Percentiles rank a stretch among this genome's conserved stretches.
phyloP scores from a whole-genome alignment of 139 green algal genomes.

The Coelastrella sp. region DNA sequence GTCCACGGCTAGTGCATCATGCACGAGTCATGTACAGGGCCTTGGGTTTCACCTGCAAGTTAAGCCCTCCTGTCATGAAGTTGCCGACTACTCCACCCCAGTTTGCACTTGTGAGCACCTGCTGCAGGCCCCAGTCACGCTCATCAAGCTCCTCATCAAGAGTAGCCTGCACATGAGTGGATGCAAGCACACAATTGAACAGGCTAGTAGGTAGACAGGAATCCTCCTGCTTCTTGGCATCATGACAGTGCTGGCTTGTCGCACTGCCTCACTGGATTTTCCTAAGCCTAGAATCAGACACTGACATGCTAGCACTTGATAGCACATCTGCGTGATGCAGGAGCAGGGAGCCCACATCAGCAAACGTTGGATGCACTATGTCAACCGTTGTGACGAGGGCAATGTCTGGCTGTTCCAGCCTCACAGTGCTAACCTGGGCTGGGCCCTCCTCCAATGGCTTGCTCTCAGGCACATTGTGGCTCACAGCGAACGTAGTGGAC shows the following conservation, averaged over 20 bases:
- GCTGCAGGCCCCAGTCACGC: conserved; percentile 84
- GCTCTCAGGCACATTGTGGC: conserved; percentile 85
- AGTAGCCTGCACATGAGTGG: neutral
- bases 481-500: conserved; percentile 84
- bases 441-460: conserved; percentile 72
- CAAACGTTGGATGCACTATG: no score
- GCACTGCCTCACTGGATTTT: no score
- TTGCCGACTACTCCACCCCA: conserved; percentile 86
- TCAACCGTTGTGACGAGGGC: neutral
- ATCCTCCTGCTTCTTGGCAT: no score
- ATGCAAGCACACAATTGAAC: no score
- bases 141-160: conserved; percentile 42
- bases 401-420: neutral
- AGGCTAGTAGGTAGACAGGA: no score
- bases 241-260: no score
- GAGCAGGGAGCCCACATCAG: no score
- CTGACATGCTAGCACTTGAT: no score
- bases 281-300: no score
- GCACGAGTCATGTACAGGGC: neutral
- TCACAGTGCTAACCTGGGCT: conserved; percentile 20
- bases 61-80: conserved; percentile 91
- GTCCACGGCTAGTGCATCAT: no score
- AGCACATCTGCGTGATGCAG: no score
- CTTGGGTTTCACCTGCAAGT: conserved; percentile 70
- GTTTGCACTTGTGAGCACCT: conserved; percentile 87